Conservation (phyloP, 352 stramenopile genomes). For the Aphanomyces cochlioides region DNA sequence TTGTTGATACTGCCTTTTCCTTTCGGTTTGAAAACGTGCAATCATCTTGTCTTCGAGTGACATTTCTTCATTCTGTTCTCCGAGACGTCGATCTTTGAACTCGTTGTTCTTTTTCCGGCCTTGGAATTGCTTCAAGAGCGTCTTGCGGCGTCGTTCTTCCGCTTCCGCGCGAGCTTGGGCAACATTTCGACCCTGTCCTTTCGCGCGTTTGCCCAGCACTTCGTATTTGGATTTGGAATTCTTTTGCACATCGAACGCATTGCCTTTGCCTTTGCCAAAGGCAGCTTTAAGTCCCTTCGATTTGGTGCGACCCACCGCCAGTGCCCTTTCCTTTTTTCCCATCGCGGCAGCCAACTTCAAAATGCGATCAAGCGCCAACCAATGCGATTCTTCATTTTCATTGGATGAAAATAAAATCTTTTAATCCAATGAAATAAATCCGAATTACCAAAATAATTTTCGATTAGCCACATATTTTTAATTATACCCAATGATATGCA, state of each 20-base stretch:
- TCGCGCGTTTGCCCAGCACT: slow-evolving; percentile 85
- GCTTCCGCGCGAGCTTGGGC: slow-evolving; percentile 74
- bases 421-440: slow-evolving; percentile 21
- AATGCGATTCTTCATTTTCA: slow-evolving; percentile 13
- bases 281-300: slow-evolving; percentile 4
- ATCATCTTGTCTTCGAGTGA: slow-evolving; percentile 93
- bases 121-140: slow-evolving; percentile 77
- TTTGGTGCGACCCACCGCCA: slow-evolving; percentile 16
- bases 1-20: slow-evolving; percentile 69
- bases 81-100: slow-evolving; percentile 83
- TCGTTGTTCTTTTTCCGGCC: slow-evolving; percentile 84
- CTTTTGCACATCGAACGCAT: slow-evolving; percentile 87
- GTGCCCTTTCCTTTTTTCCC: slow-evolving; percentile 30
- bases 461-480: no score
- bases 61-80: slow-evolving; percentile 76
- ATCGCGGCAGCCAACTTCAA: slow-evolving; percentile 25
- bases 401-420: not conserved
- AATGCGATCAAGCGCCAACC: slow-evolving; percentile 24
- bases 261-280: slow-evolving; percentile 35
- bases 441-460: not conserved
- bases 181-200: slow-evolving; percentile 86
- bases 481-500: no score
- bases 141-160: slow-evolving; percentile 81
- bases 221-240: slow-evolving; percentile 88
- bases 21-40: slow-evolving; percentile 83